Conservation (phyloP, 192 early-diverging fungal genomes). For the Coemansia sp. region DNA sequence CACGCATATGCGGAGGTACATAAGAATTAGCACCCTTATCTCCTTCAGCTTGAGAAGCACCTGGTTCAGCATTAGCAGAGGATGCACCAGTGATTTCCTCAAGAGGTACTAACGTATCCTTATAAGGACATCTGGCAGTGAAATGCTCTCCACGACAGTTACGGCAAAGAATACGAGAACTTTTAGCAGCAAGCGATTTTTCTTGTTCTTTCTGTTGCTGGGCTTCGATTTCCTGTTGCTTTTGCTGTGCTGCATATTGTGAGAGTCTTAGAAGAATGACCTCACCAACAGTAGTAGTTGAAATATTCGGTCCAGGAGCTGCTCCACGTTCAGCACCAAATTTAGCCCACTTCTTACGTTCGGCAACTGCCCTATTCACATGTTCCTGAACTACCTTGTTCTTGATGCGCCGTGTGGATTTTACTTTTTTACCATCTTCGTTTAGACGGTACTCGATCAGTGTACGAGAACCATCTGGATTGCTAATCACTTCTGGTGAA, state of each 20-base stretch:
- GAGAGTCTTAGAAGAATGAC: slow-evolving; percentile 84
- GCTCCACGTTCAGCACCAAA: slow-evolving; percentile 85
- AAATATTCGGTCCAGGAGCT: slow-evolving; percentile 78
- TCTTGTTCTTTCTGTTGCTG: slow-evolving; percentile 52
- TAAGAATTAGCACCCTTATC: slow-evolving; percentile 67
- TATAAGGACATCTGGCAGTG: slow-evolving; percentile 97
- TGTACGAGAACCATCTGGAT: slow-evolving; percentile 79
- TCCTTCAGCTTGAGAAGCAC: slow-evolving; percentile 17
- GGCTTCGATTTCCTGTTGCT: slow-evolving; percentile 64
- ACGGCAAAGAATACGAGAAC: slow-evolving; percentile 89
- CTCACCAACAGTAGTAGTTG: slow-evolving; percentile 87
- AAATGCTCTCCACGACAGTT: slow-evolving; percentile 96
- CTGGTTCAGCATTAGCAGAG: neutral
- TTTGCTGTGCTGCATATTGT: slow-evolving; percentile 50
- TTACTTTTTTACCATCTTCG: slow-evolving; percentile 90
- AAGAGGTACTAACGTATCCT: slow-evolving; percentile 83
- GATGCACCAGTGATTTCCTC: slow-evolving; percentile 61
- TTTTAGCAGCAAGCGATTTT: slow-evolving; percentile 59
- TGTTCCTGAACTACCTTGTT: slow-evolving; percentile 74
- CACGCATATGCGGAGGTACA: slow-evolving; percentile 84
- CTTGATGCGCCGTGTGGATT: slow-evolving; percentile 79
- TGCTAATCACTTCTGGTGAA: slow-evolving; percentile 28
- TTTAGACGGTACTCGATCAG: slow-evolving; percentile 81
- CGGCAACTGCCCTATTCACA: slow-evolving; percentile 86
- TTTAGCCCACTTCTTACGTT: slow-evolving; percentile 81